A percentile compares a stretch with the other conserved stretches of the same genome.
phyloP scores from a whole-genome alignment of 1,284 basidiomycete species.

The Ustilago lituana region DNA sequence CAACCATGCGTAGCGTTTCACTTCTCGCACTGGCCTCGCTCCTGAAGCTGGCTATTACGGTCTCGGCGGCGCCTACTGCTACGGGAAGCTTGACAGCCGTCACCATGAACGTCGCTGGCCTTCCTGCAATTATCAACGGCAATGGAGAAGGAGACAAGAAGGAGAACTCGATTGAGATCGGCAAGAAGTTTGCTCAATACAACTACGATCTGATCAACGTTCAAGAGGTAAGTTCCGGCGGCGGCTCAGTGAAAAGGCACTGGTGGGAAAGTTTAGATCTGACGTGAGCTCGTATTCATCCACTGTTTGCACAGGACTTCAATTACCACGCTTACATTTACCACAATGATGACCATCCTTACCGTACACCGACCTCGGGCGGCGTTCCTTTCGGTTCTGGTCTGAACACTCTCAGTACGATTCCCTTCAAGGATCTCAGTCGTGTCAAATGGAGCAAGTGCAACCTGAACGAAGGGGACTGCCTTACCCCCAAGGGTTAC shows the following conservation, averaged over 20 bases:
- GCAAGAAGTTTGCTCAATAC: constrained; percentile 17
- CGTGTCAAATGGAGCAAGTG: constrained; percentile 27
- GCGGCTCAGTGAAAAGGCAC: too few relatives aligned
- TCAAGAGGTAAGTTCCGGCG: constrained; percentile 24
- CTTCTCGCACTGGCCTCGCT: constrained; percentile 8
- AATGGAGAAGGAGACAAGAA: constrained; percentile 26
- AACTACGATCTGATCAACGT: constrained; percentile 25
- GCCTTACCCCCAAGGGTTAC: constrained; percentile 26
- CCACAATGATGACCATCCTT: constrained; percentile 19
- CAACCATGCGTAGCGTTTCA: constrained; percentile 5
- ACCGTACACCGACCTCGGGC: constrained; percentile 23
- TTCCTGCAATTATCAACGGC: constrained; percentile 16
- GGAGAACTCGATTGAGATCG: constrained; percentile 17
- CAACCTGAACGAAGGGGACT: constrained; percentile 22
- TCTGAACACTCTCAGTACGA: constrained; percentile 24
- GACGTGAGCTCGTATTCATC: too few relatives aligned
- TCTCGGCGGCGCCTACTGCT: constrained; percentile 2
- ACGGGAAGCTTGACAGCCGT: constrained; percentile 16
- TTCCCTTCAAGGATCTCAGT: constrained; percentile 8
- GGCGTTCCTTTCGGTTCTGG: constrained; percentile 24
- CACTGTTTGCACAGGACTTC: constrained; percentile 7
- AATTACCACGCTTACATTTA: constrained; percentile 34
- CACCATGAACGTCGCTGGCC: constrained; percentile 30
- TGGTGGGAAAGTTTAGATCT: too few relatives aligned
- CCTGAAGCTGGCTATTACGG: constrained; percentile 2